Conservation (phyloP, 176 grass and related monocot species). For the Paspalum vaginatum region DNA sequence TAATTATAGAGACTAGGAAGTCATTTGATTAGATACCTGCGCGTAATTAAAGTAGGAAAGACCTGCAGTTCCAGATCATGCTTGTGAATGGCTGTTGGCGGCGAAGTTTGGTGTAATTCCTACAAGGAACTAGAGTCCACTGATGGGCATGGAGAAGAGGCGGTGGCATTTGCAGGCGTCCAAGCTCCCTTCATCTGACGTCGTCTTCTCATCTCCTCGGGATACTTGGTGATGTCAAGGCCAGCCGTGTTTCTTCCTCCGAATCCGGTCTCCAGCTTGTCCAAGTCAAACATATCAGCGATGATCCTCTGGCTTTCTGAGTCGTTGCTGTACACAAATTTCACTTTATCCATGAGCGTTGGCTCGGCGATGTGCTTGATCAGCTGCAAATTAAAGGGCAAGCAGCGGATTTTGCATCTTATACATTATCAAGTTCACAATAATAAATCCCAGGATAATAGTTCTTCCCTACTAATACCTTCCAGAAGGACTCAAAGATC, state of each 20-base stretch:
- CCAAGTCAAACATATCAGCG: conserved; percentile 44
- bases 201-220: conserved; percentile 42
- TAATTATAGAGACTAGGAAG: too few species aligned
- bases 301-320: conserved; percentile 46
- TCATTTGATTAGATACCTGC: too few species aligned
- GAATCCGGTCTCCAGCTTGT: conserved; percentile 45
- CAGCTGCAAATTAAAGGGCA: conserved; percentile 12
- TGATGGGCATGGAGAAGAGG: background rate
- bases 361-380: conserved; percentile 41
- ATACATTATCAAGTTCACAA: too few species aligned
- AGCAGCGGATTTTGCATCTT: too few species aligned
- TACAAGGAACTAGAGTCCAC: too few species aligned
- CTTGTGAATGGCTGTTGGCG: too few species aligned
- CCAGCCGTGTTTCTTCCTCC: conserved; percentile 39
- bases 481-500: conserved; percentile 59
- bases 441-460: too few species aligned
- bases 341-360: conserved; percentile 42
- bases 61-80: too few species aligned
- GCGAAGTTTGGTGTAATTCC: too few species aligned
- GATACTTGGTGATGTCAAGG: conserved; percentile 34
- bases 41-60: too few species aligned
- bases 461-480: too few species aligned
- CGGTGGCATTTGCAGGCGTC: background rate
- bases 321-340: conserved; percentile 45
- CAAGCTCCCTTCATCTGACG: conserved; percentile 31